A percentile compares a stretch with the other conserved stretches of the same genome.
These are phyloP conservation scores for Paraphaeosphaeria minitans DNA, from an alignment of 2,329 filamentous ascomycete genomes.

Conservation along the genomic window DNA sequence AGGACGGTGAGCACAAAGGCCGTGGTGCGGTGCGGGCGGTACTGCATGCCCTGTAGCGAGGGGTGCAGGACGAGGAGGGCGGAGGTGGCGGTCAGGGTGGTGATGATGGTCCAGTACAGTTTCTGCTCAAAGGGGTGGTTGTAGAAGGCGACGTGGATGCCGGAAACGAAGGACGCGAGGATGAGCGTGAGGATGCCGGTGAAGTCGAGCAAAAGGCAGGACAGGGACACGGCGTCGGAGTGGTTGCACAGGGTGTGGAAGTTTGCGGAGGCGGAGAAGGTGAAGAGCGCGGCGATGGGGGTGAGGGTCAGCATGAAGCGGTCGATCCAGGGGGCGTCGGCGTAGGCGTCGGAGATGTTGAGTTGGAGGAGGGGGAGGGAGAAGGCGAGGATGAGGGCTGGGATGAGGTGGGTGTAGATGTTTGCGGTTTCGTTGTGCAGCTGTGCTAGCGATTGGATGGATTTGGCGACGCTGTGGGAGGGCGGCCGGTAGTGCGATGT, in stretches of 20 bases:
- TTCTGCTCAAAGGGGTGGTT: slow-evolving; percentile 41
- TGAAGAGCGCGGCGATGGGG: slow-evolving; percentile 43
- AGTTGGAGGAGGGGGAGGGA: slow-evolving; percentile 27
- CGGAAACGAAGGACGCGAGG: slow-evolving; percentile 83
- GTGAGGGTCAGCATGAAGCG: slow-evolving; percentile 39
- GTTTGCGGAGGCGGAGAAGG: slow-evolving; percentile 57
- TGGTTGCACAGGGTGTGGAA: slow-evolving; percentile 86
- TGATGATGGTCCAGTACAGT: slow-evolving; percentile 50
- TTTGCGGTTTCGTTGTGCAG: slow-evolving; percentile 71
- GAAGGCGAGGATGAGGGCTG: slow-evolving; percentile 33
- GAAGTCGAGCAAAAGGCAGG: slow-evolving; percentile 91
- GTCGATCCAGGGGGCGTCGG: slow-evolving; percentile 31
- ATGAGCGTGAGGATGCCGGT: slow-evolving; percentile 88
- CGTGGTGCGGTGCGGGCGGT: slow-evolving; percentile 23
- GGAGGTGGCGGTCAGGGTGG: slow-evolving; percentile 34
- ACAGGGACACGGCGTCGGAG: slow-evolving; percentile 73
- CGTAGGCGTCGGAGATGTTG: slow-evolving; percentile 24
- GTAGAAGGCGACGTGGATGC: slow-evolving; percentile 63
- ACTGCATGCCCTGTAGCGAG: slow-evolving; percentile 33
- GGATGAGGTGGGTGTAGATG: slow-evolving; percentile 69
- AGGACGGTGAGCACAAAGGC: slow-evolving; percentile 27
- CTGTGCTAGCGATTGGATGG: slow-evolving; percentile 62
- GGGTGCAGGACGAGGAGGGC: slow-evolving; percentile 44
- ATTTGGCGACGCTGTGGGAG: slow-evolving; percentile 63
- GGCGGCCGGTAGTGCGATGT: slow-evolving; percentile 65